These are phyloP conservation scores for Solanum raphanifolium DNA, from an alignment of 257 asterid species.

Conservation along the genomic window DNA sequence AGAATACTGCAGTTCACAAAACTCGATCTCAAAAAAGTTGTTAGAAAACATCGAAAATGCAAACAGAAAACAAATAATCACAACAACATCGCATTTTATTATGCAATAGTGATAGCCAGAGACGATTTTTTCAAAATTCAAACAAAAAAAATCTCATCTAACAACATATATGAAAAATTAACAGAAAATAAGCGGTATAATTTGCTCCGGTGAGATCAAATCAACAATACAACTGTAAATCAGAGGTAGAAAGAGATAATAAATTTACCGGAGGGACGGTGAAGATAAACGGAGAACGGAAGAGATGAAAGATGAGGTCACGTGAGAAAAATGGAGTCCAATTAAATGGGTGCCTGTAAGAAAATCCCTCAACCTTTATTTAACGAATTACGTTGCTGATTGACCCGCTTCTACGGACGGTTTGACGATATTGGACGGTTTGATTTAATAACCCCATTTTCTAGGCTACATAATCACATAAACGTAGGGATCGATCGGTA, in stretches of 20 bases:
- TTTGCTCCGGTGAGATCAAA: not conserved
- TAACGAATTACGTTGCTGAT: not conserved
- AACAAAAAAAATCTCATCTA: not conserved
- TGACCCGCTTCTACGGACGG: not conserved
- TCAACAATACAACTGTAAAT: not conserved
- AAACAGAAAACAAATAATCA: not conserved
- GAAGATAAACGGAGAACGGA: not conserved
- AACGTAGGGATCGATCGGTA: no score
- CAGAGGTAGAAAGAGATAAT: not conserved
- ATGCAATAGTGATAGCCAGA: not conserved
- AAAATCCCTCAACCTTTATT: not conserved
- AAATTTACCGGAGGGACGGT: not conserved
- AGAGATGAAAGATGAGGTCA: not conserved
- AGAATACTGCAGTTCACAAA: not conserved
- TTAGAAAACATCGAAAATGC: not conserved
- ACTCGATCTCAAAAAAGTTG: not conserved
- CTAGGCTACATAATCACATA: not conserved
- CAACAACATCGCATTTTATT: not conserved
- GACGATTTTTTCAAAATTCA: not conserved
- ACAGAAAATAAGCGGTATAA: not conserved
- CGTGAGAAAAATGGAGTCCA: not conserved
- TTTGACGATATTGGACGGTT: not conserved
- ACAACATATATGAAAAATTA: not conserved
- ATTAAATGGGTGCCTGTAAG: not conserved
- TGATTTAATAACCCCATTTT: not conserved